These are phyloP conservation scores for Ceratocystis cubensis DNA, from an alignment of 2,329 filamentous ascomycete species.

Conservation along the genomic window DNA sequence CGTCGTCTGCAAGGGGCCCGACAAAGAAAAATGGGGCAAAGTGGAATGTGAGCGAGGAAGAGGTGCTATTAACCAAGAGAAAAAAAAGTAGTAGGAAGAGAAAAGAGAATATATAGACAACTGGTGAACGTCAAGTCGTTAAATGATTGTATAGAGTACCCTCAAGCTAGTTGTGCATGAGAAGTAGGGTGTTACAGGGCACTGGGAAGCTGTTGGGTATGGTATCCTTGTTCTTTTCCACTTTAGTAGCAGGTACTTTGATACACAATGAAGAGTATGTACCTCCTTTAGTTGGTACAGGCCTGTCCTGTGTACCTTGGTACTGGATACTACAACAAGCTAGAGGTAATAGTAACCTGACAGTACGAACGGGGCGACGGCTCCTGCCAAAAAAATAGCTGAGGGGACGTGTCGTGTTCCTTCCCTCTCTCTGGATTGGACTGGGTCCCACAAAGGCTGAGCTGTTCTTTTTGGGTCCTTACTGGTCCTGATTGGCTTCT, in stretches of 20 bases:
- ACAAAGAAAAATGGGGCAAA: background rate
- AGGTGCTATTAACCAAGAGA: background rate
- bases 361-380: background rate
- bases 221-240: background rate
- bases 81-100: background rate
- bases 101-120: background rate
- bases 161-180: background rate
- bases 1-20: background rate
- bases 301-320: background rate
- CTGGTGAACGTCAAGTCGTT: too few relatives aligned
- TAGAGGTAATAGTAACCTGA: background rate
- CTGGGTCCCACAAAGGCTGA: constrained; percentile 18
- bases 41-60: background rate
- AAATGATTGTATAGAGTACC: background rate
- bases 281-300: background rate
- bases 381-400: constrained; percentile 5
- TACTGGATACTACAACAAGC: background rate
- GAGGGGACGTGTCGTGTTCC: constrained; percentile 10
- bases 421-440: constrained; percentile 7
- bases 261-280: background rate
- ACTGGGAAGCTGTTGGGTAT: background rate
- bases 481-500: too few relatives aligned
- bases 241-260: background rate
- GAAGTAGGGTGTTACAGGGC: too few relatives aligned
- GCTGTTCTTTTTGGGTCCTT: constrained; percentile 14